Evolutionary conservation across 202 grass and related monocot species (phyloP), one percentile per base, ranked within the genome.

Genomic region (Dendrocalamus latiflorus): DNA sequence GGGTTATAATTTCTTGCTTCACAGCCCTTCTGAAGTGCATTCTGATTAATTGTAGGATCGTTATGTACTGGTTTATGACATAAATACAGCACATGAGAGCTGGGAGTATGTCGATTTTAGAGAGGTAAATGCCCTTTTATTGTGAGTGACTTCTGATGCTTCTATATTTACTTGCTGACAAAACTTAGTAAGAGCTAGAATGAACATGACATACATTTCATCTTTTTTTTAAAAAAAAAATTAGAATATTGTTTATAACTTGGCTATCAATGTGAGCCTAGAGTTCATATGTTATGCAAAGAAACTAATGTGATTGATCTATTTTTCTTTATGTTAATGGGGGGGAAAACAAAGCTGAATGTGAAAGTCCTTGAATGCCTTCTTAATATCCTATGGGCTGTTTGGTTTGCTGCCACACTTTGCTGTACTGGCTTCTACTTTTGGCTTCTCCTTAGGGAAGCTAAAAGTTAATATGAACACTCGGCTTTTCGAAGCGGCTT

Each of bases 21-120:
- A 38, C 39, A 24, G 42, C 39, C 54, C 75, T 81, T 62, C 69
- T 83, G 65, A 77, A 74, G 54, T 84, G 7, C 36, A 9, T 51
- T 34, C 61, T 45, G 26, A 77, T 81, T 77, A 74, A 74, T 88
- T 63, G 38, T 79, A 96, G 90, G 93, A 82, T 82, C 45, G 70
- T 11, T 87, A 94, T 78, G 87, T 41, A 45, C 75, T 88, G 37
- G 91, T 91, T 82, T 91, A 88, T 84, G 88, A 94, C 71, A 94
- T 84, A 45, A 78, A 83, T 73, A 90, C 79, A 62, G 45, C 82
- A 56, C 85, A 91, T 72, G 88, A 94, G 56, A 86, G 89, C 58
- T 91, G 89, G 86, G 92, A 91, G 81, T 94, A 86, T 86, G 86
- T 94, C 22, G 86, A 94, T 82, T 85, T 94, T 24, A 94, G 89